phyloP scores from a whole-genome alignment of 495 filamentous ascomycete species.

The Chaetomium tenue region DNA sequence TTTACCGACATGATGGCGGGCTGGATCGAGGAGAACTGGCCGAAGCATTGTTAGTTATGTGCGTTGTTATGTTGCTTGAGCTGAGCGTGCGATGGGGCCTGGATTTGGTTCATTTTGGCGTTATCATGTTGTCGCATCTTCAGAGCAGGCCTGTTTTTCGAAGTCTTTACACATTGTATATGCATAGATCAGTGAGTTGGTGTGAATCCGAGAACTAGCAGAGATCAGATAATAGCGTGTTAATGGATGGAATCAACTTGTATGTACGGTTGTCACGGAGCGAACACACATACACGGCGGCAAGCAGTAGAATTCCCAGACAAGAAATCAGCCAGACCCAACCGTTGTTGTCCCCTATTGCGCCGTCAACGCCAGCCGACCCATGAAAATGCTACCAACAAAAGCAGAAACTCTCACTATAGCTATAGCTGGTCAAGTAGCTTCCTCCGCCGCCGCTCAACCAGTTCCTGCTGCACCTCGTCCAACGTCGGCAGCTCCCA shows the following conservation, averaged over 20 bases:
- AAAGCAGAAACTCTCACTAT: constrained; percentile 16
- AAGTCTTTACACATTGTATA: not conserved
- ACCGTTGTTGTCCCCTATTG: constrained; percentile 3
- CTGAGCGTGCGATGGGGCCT: not conserved
- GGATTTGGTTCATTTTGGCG: not conserved
- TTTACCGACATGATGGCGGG: constrained; percentile 71
- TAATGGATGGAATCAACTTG: not conserved
- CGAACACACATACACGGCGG: not conserved
- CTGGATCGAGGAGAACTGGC: constrained; percentile 83
- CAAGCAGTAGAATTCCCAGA: not conserved
- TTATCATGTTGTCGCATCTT: not conserved
- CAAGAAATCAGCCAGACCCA: not conserved
- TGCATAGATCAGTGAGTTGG: not conserved
- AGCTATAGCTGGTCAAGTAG: constrained; percentile 63
- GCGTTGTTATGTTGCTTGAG: not conserved
- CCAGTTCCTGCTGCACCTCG: constrained; percentile 88
- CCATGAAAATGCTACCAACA: constrained; percentile 30
- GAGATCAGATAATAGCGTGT: not conserved
- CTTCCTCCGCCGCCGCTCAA: constrained; percentile 78
- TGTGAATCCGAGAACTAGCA: not conserved
- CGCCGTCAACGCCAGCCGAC: constrained; percentile 24
- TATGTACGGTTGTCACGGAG: not conserved
- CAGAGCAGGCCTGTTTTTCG: not conserved
- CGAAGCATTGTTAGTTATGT: constrained; percentile 42
- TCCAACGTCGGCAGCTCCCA: constrained; percentile 86